Percentiles rank a stretch among this genome's conserved stretches.
Evolutionary conservation across 768 basidiomycete species (phyloP).

Genomic region (Suillus occidentalis): DNA sequence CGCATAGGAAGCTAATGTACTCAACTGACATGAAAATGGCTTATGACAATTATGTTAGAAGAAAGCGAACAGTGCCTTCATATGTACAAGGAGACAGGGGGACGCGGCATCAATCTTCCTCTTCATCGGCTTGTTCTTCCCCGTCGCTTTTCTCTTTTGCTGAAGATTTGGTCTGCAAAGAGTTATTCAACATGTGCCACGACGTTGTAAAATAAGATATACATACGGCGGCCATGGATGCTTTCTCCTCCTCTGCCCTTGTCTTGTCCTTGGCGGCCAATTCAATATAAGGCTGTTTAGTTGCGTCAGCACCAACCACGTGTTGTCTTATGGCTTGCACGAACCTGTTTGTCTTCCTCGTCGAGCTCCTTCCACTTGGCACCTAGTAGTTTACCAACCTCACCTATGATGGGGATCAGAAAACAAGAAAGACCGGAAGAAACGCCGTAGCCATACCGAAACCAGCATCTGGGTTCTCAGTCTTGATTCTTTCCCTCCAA

Average conservation of each 20-base stretch:
- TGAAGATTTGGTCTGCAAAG: constrained; percentile 28
- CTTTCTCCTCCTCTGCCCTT: constrained; percentile 82
- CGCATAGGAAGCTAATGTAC: constrained; percentile 23
- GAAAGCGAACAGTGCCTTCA: constrained; percentile 16
- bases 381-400: constrained; percentile 92
- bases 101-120: constrained; percentile 38
- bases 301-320: constrained; percentile 10
- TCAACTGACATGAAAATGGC: constrained; percentile 12
- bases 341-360: constrained; percentile 88
- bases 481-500: constrained; percentile 93
- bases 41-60: constrained; percentile 22
- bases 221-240: constrained; percentile 40
- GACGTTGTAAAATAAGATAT: background rate
- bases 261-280: constrained; percentile 85
- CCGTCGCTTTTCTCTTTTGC: constrained; percentile 39
- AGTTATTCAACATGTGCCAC: background rate
- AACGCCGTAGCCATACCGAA: constrained; percentile 60
- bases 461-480: constrained; percentile 91
- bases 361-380: constrained; percentile 96
- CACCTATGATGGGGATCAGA: constrained; percentile 48
- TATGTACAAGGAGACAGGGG: constrained; percentile 13
- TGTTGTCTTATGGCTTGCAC: constrained; percentile 14
- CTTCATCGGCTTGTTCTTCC: constrained; percentile 38
- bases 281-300: constrained; percentile 77
- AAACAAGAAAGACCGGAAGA: constrained; percentile 1